Evolutionary conservation across 805 yeast species (phyloP), one percentile per base, ranked within the genome.

Genomic region (Candida gorgasii): DNA sequence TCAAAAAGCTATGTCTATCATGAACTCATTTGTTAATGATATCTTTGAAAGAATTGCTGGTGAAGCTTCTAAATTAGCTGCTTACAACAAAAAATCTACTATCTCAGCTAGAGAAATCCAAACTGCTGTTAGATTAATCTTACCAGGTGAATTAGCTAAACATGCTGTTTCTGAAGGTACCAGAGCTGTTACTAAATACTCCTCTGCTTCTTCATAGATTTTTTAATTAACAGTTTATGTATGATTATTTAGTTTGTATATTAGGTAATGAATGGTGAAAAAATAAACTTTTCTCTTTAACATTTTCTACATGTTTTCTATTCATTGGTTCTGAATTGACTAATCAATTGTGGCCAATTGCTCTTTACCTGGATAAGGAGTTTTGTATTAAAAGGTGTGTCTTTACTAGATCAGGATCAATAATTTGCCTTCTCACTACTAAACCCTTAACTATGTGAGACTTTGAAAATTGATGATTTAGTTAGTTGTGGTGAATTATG

Each of bases 161-260:
- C 97, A 90, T 76, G 97, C 97, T 65, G 96, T 89, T 62, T 86
- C 96, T 63, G 98, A 90, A 78, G 97, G 97, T 80, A 89, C 96
- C 60, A 87, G 96, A 82, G 95, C 97, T 71, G 96, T 89, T 63
- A 87, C 96, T 72, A 89, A 89, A 79, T 89, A 88, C 82, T 85
- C 96, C 63, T 84, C 96, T 65, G 77, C 73, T 55, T 58, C 72
- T 46, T 61, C 61, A 48, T 67, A 66, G 51, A 33, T 24, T 35
- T 13, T 36, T 22, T 20, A 20, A 37, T 7, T 26, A 36, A 36
- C 39, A 36, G 31, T 36, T 35, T 39, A 39, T 39, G 43, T 31
- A 39, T 39, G 42, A 39, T 39, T 39, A 32, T 39, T 31, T 27
- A 29, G 41, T 39, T 39, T 39, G 42, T 39, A 39, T 39, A 39